Conservation (phyloP, 371 early-diverging fungal species). For the Mortierella sp. region DNA sequence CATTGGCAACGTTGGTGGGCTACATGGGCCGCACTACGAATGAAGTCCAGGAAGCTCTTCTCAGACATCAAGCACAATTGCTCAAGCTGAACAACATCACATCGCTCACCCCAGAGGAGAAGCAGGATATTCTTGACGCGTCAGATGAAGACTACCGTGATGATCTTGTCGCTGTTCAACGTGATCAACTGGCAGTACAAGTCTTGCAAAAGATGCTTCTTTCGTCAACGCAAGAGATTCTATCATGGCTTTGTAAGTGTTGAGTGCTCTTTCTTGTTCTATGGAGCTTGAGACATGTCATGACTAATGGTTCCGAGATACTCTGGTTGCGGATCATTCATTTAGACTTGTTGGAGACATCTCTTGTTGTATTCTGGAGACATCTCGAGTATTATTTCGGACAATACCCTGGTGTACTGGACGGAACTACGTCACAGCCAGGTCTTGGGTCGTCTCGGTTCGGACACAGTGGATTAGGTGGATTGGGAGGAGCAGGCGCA, state of each 20-base stretch:
- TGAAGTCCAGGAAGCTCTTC: slow-evolving; percentile 39
- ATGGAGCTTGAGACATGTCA: no score
- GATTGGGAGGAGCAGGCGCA: slow-evolving; percentile 15
- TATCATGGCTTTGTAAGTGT: slow-evolving; percentile 40
- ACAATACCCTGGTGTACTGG: slow-evolving; percentile 40
- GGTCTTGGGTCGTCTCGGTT: slow-evolving; percentile 46
- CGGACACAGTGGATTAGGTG: slow-evolving; percentile 46
- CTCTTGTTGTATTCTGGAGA: slow-evolving; percentile 64
- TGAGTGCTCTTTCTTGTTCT: not conserved
- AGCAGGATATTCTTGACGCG: slow-evolving; percentile 55
- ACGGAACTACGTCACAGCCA: slow-evolving; percentile 22
- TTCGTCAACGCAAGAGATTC: slow-evolving; percentile 52
- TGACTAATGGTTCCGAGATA: no score
- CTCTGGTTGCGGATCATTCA: no score
- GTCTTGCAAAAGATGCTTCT: slow-evolving; percentile 47
- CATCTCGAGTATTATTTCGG: slow-evolving; percentile 59
- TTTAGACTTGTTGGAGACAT: slow-evolving; percentile 60
- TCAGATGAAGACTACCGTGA: slow-evolving; percentile 44
- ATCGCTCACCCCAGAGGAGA: slow-evolving; percentile 48
- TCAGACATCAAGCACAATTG: slow-evolving; percentile 31
- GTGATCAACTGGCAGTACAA: slow-evolving; percentile 58
- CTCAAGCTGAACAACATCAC: slow-evolving; percentile 31
- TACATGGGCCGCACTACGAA: slow-evolving; percentile 23
- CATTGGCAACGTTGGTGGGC: slow-evolving; percentile 29
- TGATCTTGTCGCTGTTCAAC: slow-evolving; percentile 56